Evolutionary conservation across 495 filamentous ascomycete species (phyloP), one percentile per base, ranked within the genome.

Genomic region (Penicillium soppii): DNA sequence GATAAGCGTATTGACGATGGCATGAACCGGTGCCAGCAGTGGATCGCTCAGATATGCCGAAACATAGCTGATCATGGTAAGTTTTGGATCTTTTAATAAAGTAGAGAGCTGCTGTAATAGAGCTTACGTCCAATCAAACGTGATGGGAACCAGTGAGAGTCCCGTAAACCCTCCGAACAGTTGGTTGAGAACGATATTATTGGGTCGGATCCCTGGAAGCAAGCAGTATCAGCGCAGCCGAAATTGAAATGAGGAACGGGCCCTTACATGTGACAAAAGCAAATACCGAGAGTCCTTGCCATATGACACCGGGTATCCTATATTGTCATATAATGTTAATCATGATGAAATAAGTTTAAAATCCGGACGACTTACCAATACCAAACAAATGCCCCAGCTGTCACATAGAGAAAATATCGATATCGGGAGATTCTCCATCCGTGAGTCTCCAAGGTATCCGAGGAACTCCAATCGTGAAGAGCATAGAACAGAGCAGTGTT

Each of bases 121-220:
- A 29, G 52, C 55, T 37, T 22, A 79, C 33, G 80, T 83, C 82
- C 82, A 86, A 65, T 86, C 82, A 50, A 86, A 83, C 5, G 81
- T 86, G 36, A 86, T 76, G 9, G 82, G 82, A 6, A 84, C 51
- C 25, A 86, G 43, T 0, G 79, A 82, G 20, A 86, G 50, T 0
- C 82, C 82, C 4, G 80, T 82, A 1, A 63, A 63, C 15, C 76
- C 78, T 0, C 82, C 82, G 60, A 85, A 86, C 12, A 86, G 27
- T 59, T 85, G 82, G 41, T 85, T 85, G 19, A 85, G 57, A 12
- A 85, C 69, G 0, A 75, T 69, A 53, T 75, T 84, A 30, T 85
- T 64, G 5, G 82, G 82, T 2, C 68, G 70, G 32, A 85, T 70
- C 82, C 59, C 56, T 59, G 7, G 4, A 19, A 15, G 5, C 12